Base-by-base conservation (phyloP, 108 stramenopile genomes). In the Discostella stelligeroides region DNA sequence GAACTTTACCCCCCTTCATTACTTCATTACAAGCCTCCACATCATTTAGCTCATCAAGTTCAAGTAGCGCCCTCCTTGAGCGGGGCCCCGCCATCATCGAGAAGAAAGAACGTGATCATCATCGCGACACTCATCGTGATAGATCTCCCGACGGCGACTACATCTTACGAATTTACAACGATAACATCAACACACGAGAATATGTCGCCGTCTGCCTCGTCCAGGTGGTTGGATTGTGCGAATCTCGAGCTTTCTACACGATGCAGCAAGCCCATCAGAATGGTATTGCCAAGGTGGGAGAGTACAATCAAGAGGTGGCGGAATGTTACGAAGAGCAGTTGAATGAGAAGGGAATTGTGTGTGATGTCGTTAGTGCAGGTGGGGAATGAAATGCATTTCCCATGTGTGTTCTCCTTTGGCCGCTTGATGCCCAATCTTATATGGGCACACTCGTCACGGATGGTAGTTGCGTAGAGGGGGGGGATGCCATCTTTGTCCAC, bases 81-180 rank as follows among this genome's bases (percentile, higher is more conserved):
- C 51, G 51, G 4, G 3, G 20, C 4, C 12, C 53, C 27, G 7
- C 20, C 6, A 25, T 7, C 6, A 13, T 20, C 15, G 12, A 13
- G 12, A n/a, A 54, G 11, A 58, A 30, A 30, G 57, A 58, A 30
- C 14, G n/a, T 6, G 30, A 58, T 30, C n/a, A 43, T 65, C 7
- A 5, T 7, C 18, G 10, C 21, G 24, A 43, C 0, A 53, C 67
- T 4, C 28, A 55, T 9, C 10, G 23, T 11, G 51, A 72, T 28
- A 27, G 42, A 17, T 11, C 29, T 10, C 46, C 34, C 39, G 34
- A 61, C 14, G 75, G 48, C 30, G 50, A 62, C 0, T 94, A 86
- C 88, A 85, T 89, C 73, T 87, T 94, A 17, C 82, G 89, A 30
- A 87, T 94, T 51, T 90, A 88, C 82, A 94, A 94, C 79, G 92